Percentiles rank a stretch among this genome's conserved stretches.
Evolutionary conservation across 2,329 filamentous ascomycete species (phyloP).

Genomic region (Teratosphaeria epicoccoides): DNA sequence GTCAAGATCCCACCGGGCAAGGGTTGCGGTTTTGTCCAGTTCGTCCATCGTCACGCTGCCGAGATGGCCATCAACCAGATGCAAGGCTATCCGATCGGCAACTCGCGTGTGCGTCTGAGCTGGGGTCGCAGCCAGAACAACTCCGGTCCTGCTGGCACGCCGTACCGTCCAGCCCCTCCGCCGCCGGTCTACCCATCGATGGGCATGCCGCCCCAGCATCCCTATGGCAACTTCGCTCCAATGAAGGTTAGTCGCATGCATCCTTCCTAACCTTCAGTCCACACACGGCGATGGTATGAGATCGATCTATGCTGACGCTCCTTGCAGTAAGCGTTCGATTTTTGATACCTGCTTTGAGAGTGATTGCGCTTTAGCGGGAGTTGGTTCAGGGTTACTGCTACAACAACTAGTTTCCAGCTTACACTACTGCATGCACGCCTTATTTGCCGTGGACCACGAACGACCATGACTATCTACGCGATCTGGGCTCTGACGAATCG

Average conservation of each 20-base stretch:
- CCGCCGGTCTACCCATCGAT: constrained; percentile 61
- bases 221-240: constrained; percentile 55
- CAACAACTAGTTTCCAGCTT: constrained; percentile 5
- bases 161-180: constrained; percentile 86
- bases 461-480: not conserved
- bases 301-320: constrained; percentile 7
- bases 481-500: not conserved
- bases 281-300: not conserved
- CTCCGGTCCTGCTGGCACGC: constrained; percentile 88
- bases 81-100: constrained; percentile 98
- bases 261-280: not conserved
- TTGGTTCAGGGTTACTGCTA: constrained; percentile 20
- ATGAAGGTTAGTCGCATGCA: constrained; percentile 49
- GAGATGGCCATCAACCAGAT: constrained; percentile 99
- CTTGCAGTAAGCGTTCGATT: constrained; percentile 25
- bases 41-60: constrained; percentile 94
- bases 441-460: not conserved
- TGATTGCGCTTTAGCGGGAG: constrained; percentile 32
- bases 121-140: constrained; percentile 99
- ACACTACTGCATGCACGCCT: not conserved
- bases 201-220: constrained; percentile 51
- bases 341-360: constrained; percentile 30
- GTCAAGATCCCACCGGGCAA: constrained; percentile 99
- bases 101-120: constrained; percentile 91
- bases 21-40: constrained; percentile 97